Base-by-base conservation (phyloP, 1,139 yeast species). In the Torulaspora pretoriensis region DNA sequence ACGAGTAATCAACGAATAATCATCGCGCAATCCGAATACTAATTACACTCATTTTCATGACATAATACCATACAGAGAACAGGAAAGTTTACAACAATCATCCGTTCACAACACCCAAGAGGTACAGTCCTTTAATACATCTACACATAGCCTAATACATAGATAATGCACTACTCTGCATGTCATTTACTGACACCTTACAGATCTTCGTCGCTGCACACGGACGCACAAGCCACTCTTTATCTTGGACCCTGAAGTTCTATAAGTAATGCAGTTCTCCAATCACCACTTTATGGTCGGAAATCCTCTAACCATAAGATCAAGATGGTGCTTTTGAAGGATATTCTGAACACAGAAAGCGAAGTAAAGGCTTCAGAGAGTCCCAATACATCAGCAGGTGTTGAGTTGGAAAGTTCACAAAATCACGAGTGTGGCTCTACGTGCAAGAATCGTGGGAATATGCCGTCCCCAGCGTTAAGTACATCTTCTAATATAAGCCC, bases 1-100 rank as follows among this genome's bases (percentile, higher is more conserved):
- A 47, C 73, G 83, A 45, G 81, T 85, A 27, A 76, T 83, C n/a
- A 85, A 85, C 64, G 64, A 53, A 23, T 53, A 40, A 42, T 25
- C 12, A 14, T 8, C 22, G 22, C 22, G 22, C 7, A 19, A 19
- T 3, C 22, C 4, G 7, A 29, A 16, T 10, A 29, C n/a, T 8
- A 10, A 29, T 29, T 16, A 29, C 32, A 16, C 32, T 29, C 32
- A 14, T 29, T 29, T 29, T 29, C n/a, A 8, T 9, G 32, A 13
- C 16, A 19, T 19, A 19, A 19, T 19, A 19, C 22, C 22, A 19
- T 5, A 3, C 22, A 19, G 22, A 19, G 22, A 19, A 19, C 22
- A 19, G 22, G 22, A 6, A 19, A 19, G 5, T 7, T 6, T 7
- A 19, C 22, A 5, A 6, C 7, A 19, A 19, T 19, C 7, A 4